Evolutionary conservation across 257 asterid species (phyloP), one percentile per base, ranked within the genome.

Genomic region (Cordia subcordata): DNA sequence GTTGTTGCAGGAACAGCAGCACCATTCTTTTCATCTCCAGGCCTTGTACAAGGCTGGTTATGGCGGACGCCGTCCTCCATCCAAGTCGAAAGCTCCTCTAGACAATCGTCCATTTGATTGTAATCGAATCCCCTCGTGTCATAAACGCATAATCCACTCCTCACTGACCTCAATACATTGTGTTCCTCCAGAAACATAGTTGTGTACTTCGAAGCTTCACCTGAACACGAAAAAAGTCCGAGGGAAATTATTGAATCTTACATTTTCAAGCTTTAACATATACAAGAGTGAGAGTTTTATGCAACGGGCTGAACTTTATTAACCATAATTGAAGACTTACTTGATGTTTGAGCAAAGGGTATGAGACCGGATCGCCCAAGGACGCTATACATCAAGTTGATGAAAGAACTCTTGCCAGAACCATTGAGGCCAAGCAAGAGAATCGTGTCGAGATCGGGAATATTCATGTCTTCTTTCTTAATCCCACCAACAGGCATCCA

Each of bases 261-360:
- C n/a, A n/a, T n/a, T n/a, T n/a, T n/a, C n/a, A n/a, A n/a, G n/a
- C n/a, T n/a, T n/a, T n/a, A n/a, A n/a, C n/a, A n/a, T n/a, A n/a
- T n/a, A n/a, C n/a, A n/a, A n/a, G n/a, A n/a, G n/a, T n/a, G n/a
- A n/a, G 35, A 27, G 35, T 27, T 27, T 27, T 27, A 6, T 6
- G 35, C 6, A 27, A 3, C 35, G 6, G 35, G 6, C 35, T 27
- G 6, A 6, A 3, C 35, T 27, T 27, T 27, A 6, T 1, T 6
- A 27, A 27, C 6, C 47, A 42, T 42, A 42, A 42, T 10, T 10
- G 10, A 42, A 11, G 15, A 33, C 77, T 12, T 66, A 78, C 90
- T 78, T 65, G 91, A 82, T 5, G 88, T 87, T 62, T 79, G 91
- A 58, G 94, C 94, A 63, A 81, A 87, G 59, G 96, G 94, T 67